Conservation (phyloP, 2,329 filamentous ascomycete genomes). For the Ceratocystiopsis minuta region DNA sequence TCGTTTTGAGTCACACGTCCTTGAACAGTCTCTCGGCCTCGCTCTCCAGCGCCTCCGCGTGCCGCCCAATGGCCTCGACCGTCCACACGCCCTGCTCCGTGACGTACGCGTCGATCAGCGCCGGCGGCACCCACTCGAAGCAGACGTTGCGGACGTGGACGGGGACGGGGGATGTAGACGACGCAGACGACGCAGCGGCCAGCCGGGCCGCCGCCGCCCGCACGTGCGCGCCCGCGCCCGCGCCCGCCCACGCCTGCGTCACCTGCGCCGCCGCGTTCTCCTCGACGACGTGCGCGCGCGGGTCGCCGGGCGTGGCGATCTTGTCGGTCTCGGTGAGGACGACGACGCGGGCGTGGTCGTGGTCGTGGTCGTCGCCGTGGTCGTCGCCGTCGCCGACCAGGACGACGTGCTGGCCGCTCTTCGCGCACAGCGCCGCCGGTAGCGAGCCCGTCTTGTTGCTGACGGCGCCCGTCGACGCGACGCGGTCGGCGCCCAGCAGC, state of each 20-base stretch:
- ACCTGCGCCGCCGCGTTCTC: constrained; percentile 36
- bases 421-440: constrained; percentile 36
- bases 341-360: constrained; percentile 24
- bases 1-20: too few species aligned
- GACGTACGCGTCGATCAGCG: constrained; percentile 33
- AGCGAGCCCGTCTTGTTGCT: constrained; percentile 51
- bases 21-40: constrained; percentile 25
- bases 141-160: constrained; percentile 30
- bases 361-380: neutral
- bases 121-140: constrained; percentile 40
- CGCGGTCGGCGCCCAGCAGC: constrained; percentile 45
- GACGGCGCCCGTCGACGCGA: constrained; percentile 37
- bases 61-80: constrained; percentile 19
- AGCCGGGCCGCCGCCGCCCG: constrained; percentile 8
- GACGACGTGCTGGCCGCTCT: constrained; percentile 12
- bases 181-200: neutral
- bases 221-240: constrained; percentile 12
- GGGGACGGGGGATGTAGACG: neutral
- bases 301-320: constrained; percentile 28
- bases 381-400: too few species aligned
- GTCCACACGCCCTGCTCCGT: constrained; percentile 32
- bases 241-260: constrained; percentile 24
- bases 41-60: constrained; percentile 19
- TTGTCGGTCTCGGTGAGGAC: constrained; percentile 45
- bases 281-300: constrained; percentile 26